Evolutionary conservation across 2,329 filamentous ascomycete species (phyloP).

Genomic region (Scedosporium boydii): DNA sequence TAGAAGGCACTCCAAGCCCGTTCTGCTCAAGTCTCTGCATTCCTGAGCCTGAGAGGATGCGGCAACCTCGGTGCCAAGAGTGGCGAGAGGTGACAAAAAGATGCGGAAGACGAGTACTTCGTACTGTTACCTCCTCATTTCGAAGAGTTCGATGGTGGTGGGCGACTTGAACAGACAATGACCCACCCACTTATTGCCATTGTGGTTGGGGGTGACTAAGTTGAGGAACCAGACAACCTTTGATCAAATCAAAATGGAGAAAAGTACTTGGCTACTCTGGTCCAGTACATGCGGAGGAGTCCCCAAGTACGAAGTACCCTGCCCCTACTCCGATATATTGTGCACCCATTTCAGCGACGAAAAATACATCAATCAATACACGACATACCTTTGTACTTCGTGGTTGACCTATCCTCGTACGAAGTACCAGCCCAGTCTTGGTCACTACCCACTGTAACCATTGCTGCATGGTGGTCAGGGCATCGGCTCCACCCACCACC

Average conservation of each 20-base stretch:
- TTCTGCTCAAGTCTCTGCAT: no score
- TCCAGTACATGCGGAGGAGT: neutral
- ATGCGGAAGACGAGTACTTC: neutral
- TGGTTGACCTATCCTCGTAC: neutral
- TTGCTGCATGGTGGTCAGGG: neutral
- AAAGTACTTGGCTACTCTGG: neutral
- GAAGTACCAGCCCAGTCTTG: neutral
- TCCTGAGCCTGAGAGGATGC: neutral
- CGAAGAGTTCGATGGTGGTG: neutral
- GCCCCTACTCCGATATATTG: neutral
- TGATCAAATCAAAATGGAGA: neutral
- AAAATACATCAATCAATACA: neutral
- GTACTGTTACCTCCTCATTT: neutral
- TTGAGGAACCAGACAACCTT: neutral
- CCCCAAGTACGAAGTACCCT: neutral
- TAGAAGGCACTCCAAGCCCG: no score
- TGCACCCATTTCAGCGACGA: neutral
- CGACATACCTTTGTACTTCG: neutral
- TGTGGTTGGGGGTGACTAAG: neutral
- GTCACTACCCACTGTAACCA: neutral
- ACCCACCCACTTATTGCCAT: neutral
- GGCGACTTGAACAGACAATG: neutral
- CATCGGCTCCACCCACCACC: neutral
- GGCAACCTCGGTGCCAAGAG: neutral
- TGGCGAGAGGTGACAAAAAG: neutral